A percentile compares a stretch with the other conserved stretches of the same genome.
Conservation (phyloP, 345 rosid genomes). For the Eucalyptus pauciflora region DNA sequence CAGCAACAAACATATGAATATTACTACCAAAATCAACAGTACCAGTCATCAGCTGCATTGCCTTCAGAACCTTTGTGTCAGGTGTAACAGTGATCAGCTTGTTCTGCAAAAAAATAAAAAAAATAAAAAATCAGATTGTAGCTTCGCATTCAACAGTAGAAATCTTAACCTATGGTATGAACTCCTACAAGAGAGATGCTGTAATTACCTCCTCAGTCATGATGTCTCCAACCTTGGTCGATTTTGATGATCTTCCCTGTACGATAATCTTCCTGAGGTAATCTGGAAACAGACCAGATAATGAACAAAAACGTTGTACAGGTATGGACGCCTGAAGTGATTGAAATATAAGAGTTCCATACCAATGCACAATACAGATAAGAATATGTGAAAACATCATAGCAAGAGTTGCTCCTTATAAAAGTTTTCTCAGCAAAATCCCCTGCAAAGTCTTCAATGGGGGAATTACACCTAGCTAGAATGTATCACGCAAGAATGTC, state of each 20-base stretch:
- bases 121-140: neutral
- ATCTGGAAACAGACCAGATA: conserved; percentile 30
- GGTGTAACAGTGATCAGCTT: conserved; percentile 92
- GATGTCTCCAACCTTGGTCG: conserved; percentile 96
- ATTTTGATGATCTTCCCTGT: conserved; percentile 97
- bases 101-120: conserved; percentile 33
- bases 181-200: neutral
- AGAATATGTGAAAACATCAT: neutral
- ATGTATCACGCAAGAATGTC: neutral
- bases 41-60: conserved; percentile 99
- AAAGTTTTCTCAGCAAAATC: neutral
- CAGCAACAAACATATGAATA: neutral
- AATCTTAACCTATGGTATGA: neutral
- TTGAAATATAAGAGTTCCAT: neutral
- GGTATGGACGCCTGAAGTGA: neutral
- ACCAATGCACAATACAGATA: neutral
- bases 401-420: neutral
- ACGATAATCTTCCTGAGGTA: conserved; percentile 93
- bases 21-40: neutral
- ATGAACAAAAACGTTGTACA: neutral
- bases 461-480: neutral
- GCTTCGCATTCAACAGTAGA: neutral
- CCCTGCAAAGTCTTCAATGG: neutral
- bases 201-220: conserved; percentile 92
- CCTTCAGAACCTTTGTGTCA: conserved; percentile 83